phyloP scores from a whole-genome alignment of 805 yeast species.

The Wickerhamomyces canadensis region DNA sequence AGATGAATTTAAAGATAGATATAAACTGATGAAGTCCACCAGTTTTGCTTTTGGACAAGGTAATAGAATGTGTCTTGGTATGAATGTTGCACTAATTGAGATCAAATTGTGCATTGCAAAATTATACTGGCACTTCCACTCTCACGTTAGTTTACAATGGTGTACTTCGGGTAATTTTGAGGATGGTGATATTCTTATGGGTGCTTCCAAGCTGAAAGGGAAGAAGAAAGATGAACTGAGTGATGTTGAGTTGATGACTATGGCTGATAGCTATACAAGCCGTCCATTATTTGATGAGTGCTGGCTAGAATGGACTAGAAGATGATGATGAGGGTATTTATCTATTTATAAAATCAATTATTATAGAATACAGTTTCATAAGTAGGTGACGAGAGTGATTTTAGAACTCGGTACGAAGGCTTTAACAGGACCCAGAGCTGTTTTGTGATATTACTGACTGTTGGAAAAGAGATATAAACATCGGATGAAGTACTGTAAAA shows the following conservation, averaged over 20 bases:
- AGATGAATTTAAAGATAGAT: constrained; percentile 29
- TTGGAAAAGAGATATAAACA: too few species aligned
- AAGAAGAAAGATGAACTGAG: constrained; percentile 15
- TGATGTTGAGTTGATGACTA: constrained; percentile 46
- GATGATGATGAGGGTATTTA: background rate
- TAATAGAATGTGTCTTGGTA: constrained; percentile 68
- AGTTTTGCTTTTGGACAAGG: constrained; percentile 74
- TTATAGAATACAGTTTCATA: too few species aligned
- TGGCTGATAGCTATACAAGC: constrained; percentile 53
- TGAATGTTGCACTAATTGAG: constrained; percentile 61
- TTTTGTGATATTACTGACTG: too few species aligned
- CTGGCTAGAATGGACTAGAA: constrained; percentile 31
- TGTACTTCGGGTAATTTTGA: constrained; percentile 25
- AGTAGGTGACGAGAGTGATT: too few species aligned
- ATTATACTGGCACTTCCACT: constrained; percentile 43
- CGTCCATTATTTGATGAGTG: constrained; percentile 48
- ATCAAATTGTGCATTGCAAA: constrained; percentile 53
- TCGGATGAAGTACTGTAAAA: too few species aligned
- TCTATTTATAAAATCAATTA: background rate
- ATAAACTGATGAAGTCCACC: constrained; percentile 41
- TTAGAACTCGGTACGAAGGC: too few species aligned
- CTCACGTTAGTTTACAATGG: constrained; percentile 39
- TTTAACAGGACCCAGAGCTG: too few species aligned
- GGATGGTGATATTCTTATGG: constrained; percentile 23
- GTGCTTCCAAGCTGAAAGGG: constrained; percentile 9